These are phyloP conservation scores for Ceratonia siliqua DNA, from an alignment of 306 rosid genomes.

Conservation along the genomic window DNA sequence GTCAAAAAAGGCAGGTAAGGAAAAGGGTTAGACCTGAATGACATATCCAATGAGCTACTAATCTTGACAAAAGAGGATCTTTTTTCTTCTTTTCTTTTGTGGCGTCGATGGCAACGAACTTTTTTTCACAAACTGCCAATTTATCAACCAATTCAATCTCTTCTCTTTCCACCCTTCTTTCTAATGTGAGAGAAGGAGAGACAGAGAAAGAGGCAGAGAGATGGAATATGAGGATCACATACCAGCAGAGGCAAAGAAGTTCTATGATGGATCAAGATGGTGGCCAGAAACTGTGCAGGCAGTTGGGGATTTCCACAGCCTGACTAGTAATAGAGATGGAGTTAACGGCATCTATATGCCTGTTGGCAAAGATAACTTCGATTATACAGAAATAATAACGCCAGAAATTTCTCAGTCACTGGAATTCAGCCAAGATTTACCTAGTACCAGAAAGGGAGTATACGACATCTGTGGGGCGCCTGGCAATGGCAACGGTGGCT, in stretches of 20 bases:
- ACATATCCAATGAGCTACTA: conserved; percentile 45
- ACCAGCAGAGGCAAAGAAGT: conserved; percentile 43
- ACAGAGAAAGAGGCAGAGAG: conserved; percentile 14
- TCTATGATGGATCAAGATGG: conserved; percentile 36
- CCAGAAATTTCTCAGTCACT: conserved; percentile 58
- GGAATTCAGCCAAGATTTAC: conserved; percentile 29
- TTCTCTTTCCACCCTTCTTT: conserved; percentile 38
- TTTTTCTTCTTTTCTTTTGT: conserved; percentile 34
- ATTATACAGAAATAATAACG: conserved; percentile 38
- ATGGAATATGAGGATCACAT: conserved; percentile 50
- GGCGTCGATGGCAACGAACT: conserved; percentile 58
- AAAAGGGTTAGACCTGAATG: conserved; percentile 29
- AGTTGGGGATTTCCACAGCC: conserved; percentile 31
- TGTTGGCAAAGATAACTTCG: conserved; percentile 46
- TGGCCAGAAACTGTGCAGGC: conserved; percentile 49
- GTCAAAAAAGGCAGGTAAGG: background rate
- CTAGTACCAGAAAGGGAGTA: background rate
- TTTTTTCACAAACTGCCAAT: conserved; percentile 37
- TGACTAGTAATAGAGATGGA: conserved; percentile 14
- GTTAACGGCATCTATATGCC: conserved; percentile 53
- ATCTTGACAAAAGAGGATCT: conserved; percentile 57
- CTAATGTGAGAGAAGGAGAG: conserved; percentile 29
- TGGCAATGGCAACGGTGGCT: background rate
- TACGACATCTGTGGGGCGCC: background rate
- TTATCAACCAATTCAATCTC: conserved; percentile 39